Conservation (phyloP, 768 basidiomycete genomes). For the Cyathus striatus region DNA sequence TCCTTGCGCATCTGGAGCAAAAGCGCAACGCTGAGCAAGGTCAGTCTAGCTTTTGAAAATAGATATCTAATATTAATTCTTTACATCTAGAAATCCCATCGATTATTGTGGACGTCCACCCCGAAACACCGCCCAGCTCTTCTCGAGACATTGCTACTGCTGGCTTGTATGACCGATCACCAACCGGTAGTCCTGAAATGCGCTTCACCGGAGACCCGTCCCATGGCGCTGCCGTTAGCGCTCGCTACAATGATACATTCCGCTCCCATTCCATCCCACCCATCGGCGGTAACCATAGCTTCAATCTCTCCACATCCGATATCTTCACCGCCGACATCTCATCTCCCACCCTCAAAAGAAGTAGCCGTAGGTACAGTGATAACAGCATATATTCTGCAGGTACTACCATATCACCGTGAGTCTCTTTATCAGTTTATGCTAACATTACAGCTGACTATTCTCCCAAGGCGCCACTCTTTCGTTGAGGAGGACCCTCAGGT, state of each 20-base stretch:
- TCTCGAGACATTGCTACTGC: constrained; percentile 54
- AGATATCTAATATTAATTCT: too few relatives aligned
- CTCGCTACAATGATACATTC: background rate
- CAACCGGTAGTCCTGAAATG: constrained; percentile 31
- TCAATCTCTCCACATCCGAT: too few relatives aligned
- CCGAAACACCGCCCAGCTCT: constrained; percentile 44
- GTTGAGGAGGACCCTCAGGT: constrained; percentile 41
- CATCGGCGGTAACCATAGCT: too few relatives aligned
- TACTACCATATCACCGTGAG: constrained; percentile 45
- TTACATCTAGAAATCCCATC: constrained; percentile 57
- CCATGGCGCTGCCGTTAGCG: background rate
- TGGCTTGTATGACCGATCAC: constrained; percentile 24
- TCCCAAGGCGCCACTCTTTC: constrained; percentile 30
- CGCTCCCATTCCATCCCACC: too few relatives aligned
- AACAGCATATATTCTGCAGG: constrained; percentile 57
- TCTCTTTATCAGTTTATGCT: constrained; percentile 4
- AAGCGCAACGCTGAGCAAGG: constrained; percentile 34
- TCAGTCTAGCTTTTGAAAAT: too few relatives aligned
- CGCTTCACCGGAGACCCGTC: constrained; percentile 16
- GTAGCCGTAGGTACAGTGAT: constrained; percentile 51
- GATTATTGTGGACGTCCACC: constrained; percentile 60
- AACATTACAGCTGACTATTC: constrained; percentile 7
- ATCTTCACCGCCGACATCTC: constrained; percentile 23
- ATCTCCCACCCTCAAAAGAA: constrained; percentile 49
- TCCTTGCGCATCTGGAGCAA: constrained; percentile 47